Conservation (phyloP, 345 rosid genomes). For the Physaria fendleri region DNA sequence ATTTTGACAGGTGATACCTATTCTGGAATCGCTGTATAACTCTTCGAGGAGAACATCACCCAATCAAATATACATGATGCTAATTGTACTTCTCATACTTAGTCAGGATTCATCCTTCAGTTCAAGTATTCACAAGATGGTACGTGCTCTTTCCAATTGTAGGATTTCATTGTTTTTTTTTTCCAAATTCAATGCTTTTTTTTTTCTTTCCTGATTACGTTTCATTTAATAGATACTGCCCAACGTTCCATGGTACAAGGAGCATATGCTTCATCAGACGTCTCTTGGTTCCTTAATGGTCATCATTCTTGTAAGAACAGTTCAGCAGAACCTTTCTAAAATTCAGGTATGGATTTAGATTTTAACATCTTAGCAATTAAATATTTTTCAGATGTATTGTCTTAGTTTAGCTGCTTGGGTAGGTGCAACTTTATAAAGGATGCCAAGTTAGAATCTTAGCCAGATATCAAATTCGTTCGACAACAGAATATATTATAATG, state of each 20-base stretch:
- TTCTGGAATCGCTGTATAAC: conserved; percentile 83
- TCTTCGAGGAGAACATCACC: conserved; percentile 81
- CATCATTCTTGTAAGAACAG: conserved; percentile 88
- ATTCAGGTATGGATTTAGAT: conserved; percentile 67
- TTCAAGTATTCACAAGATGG: conserved; percentile 91
- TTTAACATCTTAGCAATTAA: not conserved
- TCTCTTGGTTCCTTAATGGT: conserved; percentile 96
- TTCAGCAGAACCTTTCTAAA: conserved; percentile 90
- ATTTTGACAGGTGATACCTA: conserved; percentile 74
- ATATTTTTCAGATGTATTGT: not conserved
- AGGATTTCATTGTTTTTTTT: not conserved
- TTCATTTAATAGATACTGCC: conserved; percentile 56
- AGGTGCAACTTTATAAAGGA: not conserved
- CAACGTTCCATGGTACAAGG: conserved; percentile 94
- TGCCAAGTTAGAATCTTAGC: not conserved
- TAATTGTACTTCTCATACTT: conserved; percentile 93
- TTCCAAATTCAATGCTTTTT: not conserved
- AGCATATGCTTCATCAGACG: conserved; percentile 87
- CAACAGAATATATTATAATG: too few relatives aligned
- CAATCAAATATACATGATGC: conserved; percentile 93
- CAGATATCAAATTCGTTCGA: not conserved
- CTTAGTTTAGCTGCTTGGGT: conserved; percentile 11
- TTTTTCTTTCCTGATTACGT: too few relatives aligned
- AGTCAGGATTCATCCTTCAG: conserved; percentile 97
- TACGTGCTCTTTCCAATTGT: conserved; percentile 28